phyloP scores from a whole-genome alignment of 2,329 filamentous ascomycete species.

The Aspergillus fructus region DNA sequence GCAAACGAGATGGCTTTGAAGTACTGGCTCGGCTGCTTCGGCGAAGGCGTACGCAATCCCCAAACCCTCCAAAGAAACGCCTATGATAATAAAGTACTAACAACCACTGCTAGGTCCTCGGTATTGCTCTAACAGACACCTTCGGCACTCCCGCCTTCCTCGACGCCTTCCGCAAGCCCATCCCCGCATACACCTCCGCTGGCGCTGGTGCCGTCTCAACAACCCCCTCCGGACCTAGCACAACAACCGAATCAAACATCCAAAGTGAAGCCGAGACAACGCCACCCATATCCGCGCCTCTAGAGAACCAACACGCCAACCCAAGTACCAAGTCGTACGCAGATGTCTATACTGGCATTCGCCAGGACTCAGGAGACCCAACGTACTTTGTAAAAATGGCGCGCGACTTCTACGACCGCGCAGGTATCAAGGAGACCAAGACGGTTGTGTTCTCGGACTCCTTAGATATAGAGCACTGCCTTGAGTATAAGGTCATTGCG shows the following conservation, averaged over 20 bases:
- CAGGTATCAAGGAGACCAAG: conserved; percentile 77
- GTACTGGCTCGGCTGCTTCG: conserved; percentile 91
- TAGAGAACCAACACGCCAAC: conserved; percentile 33
- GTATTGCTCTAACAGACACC: conserved; percentile 91
- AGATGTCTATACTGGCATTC: conserved; percentile 76
- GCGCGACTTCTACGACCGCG: conserved; percentile 74
- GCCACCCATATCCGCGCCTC: conserved; percentile 47
- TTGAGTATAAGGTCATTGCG: conserved; percentile 83
- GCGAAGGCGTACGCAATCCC: conserved; percentile 58
- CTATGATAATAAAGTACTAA: conserved; percentile 3
- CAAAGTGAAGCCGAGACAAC: conserved; percentile 40
- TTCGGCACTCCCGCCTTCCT: conserved; percentile 92
- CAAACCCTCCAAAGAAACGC: background rate
- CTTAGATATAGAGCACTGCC: conserved; percentile 82
- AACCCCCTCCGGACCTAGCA: conserved; percentile 41
- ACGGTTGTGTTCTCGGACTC: conserved; percentile 94
- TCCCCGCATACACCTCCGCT: conserved; percentile 48
- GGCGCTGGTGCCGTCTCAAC: conserved; percentile 40
- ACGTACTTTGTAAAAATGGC: conserved; percentile 75
- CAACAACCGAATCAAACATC: conserved; percentile 42
- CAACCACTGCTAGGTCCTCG: conserved; percentile 57
- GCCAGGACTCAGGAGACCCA: conserved; percentile 89
- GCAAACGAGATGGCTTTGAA: conserved; percentile 82
- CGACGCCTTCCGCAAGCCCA: conserved; percentile 72
- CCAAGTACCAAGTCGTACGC: conserved; percentile 66